Base-by-base conservation (phyloP, 768 basidiomycete species). In the Suillus tomentosus region DNA sequence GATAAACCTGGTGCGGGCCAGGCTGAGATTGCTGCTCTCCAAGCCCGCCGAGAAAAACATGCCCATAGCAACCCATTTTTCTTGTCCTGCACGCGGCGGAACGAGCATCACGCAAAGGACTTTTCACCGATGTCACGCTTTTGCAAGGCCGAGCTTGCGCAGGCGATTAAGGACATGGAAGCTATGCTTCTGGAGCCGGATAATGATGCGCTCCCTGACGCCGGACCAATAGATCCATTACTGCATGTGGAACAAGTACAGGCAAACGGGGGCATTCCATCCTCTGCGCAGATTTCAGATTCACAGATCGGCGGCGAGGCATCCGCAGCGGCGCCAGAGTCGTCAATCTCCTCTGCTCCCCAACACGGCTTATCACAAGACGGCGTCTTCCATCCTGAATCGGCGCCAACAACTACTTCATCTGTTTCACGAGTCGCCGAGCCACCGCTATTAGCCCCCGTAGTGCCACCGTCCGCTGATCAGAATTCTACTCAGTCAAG, bases 41-140 rank as follows among this genome's bases (percentile, higher is more conserved):
- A 84, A 63, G 80, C 76, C 15, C 78, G 81, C 62, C 77, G 86
- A 57, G 88, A 91, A 70, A 85, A 82, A 66, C 84, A 88, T 63
- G 78, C 84, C 5, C 85, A 87, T 69, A 79, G 79, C 42, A 90
- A 90, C 64, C 91, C 90, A 6, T 89, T 88, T 74, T 92, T 93
- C 77, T 75, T 93, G 2, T 82, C 83, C 56, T 92, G 92, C 73
- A 87, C 87, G 7, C 84, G 85, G 64, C 80, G 89, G 60, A 86
- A 86, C 61, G 91, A 92, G 64, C 93, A 95, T 70, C 78, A 80
- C 24, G 79, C 83, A 13, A 79, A 76, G 37, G 84, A 90, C 62
- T 93, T 96, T 69, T 87, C 88, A 6, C 90, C 94, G 6, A 88
- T 96, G 76, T 89, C 93, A 4, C 80, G 94, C 51, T 94, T 96